Conservation (phyloP, 495 filamentous ascomycete species). For the Podospora sp. region DNA sequence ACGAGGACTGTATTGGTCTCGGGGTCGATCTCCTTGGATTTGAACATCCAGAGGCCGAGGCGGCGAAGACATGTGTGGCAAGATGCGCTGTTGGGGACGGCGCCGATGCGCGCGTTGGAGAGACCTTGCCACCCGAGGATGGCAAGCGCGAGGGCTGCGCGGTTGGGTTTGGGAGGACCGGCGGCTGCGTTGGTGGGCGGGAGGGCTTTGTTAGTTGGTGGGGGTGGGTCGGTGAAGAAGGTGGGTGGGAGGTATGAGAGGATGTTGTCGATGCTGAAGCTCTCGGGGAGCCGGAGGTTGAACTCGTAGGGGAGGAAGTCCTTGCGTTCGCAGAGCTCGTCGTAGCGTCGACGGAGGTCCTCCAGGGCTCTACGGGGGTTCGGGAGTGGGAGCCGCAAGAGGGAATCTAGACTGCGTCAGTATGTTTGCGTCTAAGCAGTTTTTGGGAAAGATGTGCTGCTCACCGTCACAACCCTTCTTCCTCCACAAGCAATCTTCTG, state of each 20-base stretch:
- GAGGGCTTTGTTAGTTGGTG: slow-evolving; percentile 31
- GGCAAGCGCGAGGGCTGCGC: slow-evolving; percentile 71
- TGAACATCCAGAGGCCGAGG: slow-evolving; percentile 94
- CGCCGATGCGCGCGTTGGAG: slow-evolving; percentile 58
- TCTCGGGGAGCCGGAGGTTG: slow-evolving; percentile 52
- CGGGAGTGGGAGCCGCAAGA: slow-evolving; percentile 55
- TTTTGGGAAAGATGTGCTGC: slow-evolving; percentile 10
- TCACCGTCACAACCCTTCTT: slow-evolving; percentile 81
- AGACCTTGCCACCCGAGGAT: slow-evolving; percentile 85
- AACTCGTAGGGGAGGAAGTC: slow-evolving; percentile 56
- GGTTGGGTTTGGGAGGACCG: slow-evolving; percentile 43
- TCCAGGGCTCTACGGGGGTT: slow-evolving; percentile 59
- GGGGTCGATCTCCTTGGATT: slow-evolving; percentile 55
- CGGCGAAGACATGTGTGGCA: slow-evolving; percentile 86
- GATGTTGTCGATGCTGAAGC: slow-evolving; percentile 53
- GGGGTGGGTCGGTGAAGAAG: slow-evolving; percentile 47
- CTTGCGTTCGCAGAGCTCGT: slow-evolving; percentile 49
- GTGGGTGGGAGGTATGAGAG: slow-evolving; percentile 49
- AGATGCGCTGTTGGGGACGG: slow-evolving; percentile 65
- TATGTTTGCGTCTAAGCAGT: slow-evolving; percentile 28
- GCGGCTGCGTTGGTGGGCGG: slow-evolving; percentile 19
- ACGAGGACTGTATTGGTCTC: slow-evolving; percentile 52
- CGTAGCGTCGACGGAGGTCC: slow-evolving; percentile 63
- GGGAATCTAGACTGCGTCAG: slow-evolving; percentile 44
- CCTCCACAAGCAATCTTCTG: slow-evolving; percentile 85